Percentiles rank a stretch among this genome's conserved stretches.
Conservation (phyloP, 345 rosid genomes). For the Eucalyptus tenuipes region DNA sequence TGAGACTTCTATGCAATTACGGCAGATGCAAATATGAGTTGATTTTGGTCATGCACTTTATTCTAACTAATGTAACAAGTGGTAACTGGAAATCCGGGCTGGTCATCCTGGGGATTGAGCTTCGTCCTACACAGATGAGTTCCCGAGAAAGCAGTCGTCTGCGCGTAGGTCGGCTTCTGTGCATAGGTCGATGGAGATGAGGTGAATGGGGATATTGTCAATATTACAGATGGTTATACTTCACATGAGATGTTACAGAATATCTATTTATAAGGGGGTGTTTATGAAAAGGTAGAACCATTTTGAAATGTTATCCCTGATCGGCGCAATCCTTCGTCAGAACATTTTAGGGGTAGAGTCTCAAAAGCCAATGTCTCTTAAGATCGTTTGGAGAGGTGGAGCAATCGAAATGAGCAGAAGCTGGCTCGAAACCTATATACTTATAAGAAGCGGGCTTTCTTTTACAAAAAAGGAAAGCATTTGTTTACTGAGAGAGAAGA, state of each 20-base stretch:
- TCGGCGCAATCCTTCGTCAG: too few relatives aligned
- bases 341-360: too few relatives aligned
- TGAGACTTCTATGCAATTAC: not conserved
- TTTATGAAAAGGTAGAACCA: not conserved
- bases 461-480: too few relatives aligned
- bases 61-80: not conserved
- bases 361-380: too few relatives aligned
- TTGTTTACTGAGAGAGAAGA: too few relatives aligned
- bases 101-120: slow-evolving; percentile 20
- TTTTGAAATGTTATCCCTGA: too few relatives aligned
- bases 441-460: too few relatives aligned
- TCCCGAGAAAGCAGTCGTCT: not conserved
- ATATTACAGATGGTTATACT: not conserved
- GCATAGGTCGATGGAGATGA: not conserved
- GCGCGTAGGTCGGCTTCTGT: not conserved
- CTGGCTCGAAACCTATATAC: too few relatives aligned
- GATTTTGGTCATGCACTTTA: not conserved
- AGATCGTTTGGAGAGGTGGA: too few relatives aligned
- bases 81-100: slow-evolving; percentile 50
- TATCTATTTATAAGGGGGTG: not conserved
- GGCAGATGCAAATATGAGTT: not conserved
- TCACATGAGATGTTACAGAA: not conserved
- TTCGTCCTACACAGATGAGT: slow-evolving; percentile 25
- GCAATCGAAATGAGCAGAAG: too few relatives aligned
- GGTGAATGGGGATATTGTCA: not conserved